These are phyloP conservation scores for Picea abies DNA, from an alignment of 83 land plant genomes.

Conservation along the genomic window DNA sequence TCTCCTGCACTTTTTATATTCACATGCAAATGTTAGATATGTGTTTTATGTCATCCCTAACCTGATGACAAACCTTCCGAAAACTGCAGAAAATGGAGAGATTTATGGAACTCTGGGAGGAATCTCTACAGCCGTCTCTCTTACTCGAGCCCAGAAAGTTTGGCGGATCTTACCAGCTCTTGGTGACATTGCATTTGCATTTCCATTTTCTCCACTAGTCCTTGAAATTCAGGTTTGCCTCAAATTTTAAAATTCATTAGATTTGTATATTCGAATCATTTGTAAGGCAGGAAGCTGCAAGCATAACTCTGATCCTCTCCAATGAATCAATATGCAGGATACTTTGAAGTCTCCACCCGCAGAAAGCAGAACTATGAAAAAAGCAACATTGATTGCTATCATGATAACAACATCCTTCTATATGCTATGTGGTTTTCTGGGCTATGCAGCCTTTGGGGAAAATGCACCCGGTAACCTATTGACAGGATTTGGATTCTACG, in stretches of 20 bases:
- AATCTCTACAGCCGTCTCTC: background rate
- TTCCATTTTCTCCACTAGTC: slow-evolving; percentile 11
- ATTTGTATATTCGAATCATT: too few species aligned
- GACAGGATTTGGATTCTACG: slow-evolving; percentile 34
- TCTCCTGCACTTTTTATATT: too few species aligned
- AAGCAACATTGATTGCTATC: slow-evolving; percentile 18
- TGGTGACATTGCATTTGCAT: slow-evolving; percentile 20
- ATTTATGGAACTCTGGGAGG: slow-evolving; percentile 12
- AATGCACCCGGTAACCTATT: slow-evolving; percentile 44
- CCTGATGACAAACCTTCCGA: background rate
- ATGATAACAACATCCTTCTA: slow-evolving; percentile 22
- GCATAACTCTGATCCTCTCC: too few species aligned
- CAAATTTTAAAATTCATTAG: too few species aligned
- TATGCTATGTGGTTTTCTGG: slow-evolving; percentile 30
- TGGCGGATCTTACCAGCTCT: slow-evolving; percentile 13
- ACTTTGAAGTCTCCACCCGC: slow-evolving; percentile 33
- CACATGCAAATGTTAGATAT: too few species aligned
- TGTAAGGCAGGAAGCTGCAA: too few species aligned
- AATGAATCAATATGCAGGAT: slow-evolving; percentile 19
- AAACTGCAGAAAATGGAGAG: slow-evolving; percentile 15
- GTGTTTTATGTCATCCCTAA: too few species aligned
- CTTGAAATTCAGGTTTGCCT: slow-evolving; percentile 17
- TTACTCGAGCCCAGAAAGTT: background rate
- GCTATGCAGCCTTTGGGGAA: slow-evolving; percentile 46
- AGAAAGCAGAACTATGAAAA: slow-evolving; percentile 36